phyloP scores from a whole-genome alignment of 108 stramenopile species.

The Skeletonema marinoi region DNA sequence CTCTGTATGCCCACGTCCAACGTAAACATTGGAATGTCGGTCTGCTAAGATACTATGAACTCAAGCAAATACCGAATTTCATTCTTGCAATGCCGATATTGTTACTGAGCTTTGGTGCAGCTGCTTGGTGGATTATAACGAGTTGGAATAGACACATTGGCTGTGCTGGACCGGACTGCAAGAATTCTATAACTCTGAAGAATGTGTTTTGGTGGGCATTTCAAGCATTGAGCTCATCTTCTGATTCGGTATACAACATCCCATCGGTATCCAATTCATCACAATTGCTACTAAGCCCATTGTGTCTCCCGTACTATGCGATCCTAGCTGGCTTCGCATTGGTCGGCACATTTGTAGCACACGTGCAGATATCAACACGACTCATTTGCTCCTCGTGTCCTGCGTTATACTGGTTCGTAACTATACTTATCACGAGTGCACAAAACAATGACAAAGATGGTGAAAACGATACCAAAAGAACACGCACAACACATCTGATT shows the following conservation, averaged over 20 bases:
- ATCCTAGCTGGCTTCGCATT: conserved; percentile 62
- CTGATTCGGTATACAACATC: background rate
- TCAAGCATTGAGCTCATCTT: conserved; percentile 33
- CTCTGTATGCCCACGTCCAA: conserved; percentile 80
- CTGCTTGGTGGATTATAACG: conserved; percentile 55
- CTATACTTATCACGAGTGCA: conserved; percentile 15
- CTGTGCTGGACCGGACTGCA: background rate
- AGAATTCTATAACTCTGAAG: background rate
- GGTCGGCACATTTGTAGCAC: conserved; percentile 70
- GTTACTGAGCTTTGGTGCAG: conserved; percentile 46
- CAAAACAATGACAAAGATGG: background rate
- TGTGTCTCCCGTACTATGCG: conserved; percentile 71
- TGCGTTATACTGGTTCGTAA: conserved; percentile 76
- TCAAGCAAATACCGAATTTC: conserved; percentile 87
- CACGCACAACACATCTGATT: background rate
- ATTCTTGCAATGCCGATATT: conserved; percentile 75
- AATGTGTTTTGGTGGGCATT: conserved; percentile 32
- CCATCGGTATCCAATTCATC: background rate
- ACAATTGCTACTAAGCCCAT: conserved; percentile 25
- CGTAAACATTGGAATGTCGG: conserved; percentile 89
- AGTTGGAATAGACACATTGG: conserved; percentile 44
- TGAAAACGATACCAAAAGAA: background rate
- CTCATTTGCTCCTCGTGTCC: conserved; percentile 84
- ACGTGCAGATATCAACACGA: conserved; percentile 87
- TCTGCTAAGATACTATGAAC: conserved; percentile 73